A percentile compares a stretch with the other conserved stretches of the same genome.
Evolutionary conservation across 2,329 filamentous ascomycete species (phyloP).

Genomic region (Zymoseptoria ardabiliae): DNA sequence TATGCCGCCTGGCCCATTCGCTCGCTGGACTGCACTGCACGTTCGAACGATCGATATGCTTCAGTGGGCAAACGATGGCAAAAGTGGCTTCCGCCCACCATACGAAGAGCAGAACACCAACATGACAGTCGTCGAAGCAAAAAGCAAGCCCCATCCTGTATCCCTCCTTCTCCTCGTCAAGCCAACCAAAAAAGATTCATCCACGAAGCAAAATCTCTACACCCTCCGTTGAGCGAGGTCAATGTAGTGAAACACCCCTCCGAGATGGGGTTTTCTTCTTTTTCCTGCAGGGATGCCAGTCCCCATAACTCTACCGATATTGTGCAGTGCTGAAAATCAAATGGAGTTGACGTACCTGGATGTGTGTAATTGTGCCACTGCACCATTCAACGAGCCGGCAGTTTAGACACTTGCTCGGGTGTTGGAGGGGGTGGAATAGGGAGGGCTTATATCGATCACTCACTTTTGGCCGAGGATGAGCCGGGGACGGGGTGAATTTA

Average conservation of each 20-base stretch:
- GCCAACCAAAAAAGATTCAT: not conserved
- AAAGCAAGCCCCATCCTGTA: no score
- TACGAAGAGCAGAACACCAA: no score
- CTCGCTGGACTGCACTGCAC: no score
- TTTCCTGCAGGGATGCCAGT: not conserved
- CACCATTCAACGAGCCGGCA: not conserved
- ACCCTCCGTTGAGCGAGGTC: not conserved
- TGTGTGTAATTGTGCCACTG: not conserved
- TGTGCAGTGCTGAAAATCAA: not conserved
- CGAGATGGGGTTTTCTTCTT: not conserved
- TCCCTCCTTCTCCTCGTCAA: no score
- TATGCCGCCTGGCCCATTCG: no score
- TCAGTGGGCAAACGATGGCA: no score
- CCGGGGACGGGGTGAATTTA: not conserved
- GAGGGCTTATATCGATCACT: not conserved
- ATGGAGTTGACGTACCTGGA: not conserved
- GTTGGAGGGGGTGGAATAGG: not conserved
- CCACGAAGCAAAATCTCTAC: not conserved
- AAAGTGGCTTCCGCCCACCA: no score
- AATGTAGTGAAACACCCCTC: not conserved
- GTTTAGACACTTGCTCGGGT: not conserved
- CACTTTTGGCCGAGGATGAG: not conserved
- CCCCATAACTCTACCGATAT: not conserved
- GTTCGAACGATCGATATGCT: no score
- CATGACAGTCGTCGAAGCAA: no score